These are phyloP conservation scores for Serendipita vermifera DNA, from an alignment of 768 basidiomycete genomes.

Conservation along the genomic window DNA sequence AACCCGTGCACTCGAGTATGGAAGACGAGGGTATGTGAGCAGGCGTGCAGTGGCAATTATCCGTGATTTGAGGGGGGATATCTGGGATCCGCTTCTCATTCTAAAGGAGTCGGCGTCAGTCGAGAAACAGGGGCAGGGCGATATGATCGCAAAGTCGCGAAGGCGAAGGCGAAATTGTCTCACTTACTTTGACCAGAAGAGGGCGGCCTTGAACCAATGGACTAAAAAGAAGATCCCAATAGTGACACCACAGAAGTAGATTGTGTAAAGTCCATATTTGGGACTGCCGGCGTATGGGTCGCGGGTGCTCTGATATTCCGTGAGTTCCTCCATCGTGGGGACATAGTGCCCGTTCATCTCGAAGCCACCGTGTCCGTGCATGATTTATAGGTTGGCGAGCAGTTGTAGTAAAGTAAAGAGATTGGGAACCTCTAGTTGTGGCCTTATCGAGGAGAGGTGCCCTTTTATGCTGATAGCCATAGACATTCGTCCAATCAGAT, in stretches of 20 bases:
- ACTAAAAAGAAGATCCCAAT: background rate
- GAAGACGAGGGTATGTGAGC: background rate
- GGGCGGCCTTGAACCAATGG: background rate
- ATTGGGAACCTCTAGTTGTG: too few species aligned
- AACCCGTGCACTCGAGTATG: background rate
- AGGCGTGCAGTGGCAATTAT: background rate
- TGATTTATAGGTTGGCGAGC: too few species aligned
- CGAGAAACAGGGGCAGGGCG: background rate
- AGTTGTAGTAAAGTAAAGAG: too few species aligned
- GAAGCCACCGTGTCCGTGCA: background rate
- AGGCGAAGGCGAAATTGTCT: background rate
- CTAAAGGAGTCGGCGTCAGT: too few species aligned
- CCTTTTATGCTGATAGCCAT: too few species aligned
- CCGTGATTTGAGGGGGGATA: background rate
- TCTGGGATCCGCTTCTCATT: background rate
- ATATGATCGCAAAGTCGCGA: background rate
- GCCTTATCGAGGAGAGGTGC: too few species aligned
- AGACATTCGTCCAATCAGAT: too few species aligned
- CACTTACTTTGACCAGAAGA: background rate
- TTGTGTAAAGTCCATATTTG: background rate
- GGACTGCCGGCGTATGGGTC: background rate
- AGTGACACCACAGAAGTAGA: background rate
- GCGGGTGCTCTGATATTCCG: slow-evolving; percentile 1
- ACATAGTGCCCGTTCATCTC: background rate
- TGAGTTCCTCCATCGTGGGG: slow-evolving; percentile 5